A percentile compares a stretch with the other conserved stretches of the same genome.
Conservation (phyloP, 2,329 filamentous ascomycete species). For the Aspergillus hortae region DNA sequence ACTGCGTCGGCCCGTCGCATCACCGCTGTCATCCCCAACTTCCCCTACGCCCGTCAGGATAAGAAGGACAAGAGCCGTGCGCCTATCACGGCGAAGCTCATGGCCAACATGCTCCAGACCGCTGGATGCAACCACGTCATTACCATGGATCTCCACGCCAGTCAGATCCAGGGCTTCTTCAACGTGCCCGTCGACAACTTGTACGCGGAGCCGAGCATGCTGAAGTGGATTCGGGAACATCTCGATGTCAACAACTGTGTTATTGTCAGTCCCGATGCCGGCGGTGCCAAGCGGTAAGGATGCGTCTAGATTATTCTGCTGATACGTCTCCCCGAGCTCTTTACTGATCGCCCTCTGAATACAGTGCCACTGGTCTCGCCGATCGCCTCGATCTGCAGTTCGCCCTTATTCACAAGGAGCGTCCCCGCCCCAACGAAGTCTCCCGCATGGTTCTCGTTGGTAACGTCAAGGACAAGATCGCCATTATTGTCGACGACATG, state of each 20-base stretch:
- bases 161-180: constrained; percentile 95
- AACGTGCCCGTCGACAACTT: constrained; percentile 78
- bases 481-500: constrained; percentile 97
- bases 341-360: constrained; percentile 1
- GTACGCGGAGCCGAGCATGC: constrained; percentile 88
- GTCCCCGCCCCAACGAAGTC: constrained; percentile 84
- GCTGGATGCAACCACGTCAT: constrained; percentile 92
- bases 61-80: constrained; percentile 96
- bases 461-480: constrained; percentile 83
- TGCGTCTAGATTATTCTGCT: background rate
- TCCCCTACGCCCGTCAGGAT: constrained; percentile 93
- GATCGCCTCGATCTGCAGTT: constrained; percentile 88
- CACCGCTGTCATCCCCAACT: constrained; percentile 93
- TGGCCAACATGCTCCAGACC: constrained; percentile 96
- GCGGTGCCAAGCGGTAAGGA: constrained; percentile 78
- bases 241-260: constrained; percentile 77
- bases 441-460: constrained; percentile 95
- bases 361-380: constrained; percentile 81
- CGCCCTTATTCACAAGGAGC: constrained; percentile 95
- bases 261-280: constrained; percentile 92
- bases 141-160: constrained; percentile 93
- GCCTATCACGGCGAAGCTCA: constrained; percentile 93
- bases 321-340: background rate
- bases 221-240: constrained; percentile 89
- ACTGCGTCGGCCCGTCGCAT: constrained; percentile 83